These are phyloP conservation scores for Rhytidiadelphus loreus DNA, from an alignment of 225 moss, liverwort and hornwort species.

Conservation along the genomic window DNA sequence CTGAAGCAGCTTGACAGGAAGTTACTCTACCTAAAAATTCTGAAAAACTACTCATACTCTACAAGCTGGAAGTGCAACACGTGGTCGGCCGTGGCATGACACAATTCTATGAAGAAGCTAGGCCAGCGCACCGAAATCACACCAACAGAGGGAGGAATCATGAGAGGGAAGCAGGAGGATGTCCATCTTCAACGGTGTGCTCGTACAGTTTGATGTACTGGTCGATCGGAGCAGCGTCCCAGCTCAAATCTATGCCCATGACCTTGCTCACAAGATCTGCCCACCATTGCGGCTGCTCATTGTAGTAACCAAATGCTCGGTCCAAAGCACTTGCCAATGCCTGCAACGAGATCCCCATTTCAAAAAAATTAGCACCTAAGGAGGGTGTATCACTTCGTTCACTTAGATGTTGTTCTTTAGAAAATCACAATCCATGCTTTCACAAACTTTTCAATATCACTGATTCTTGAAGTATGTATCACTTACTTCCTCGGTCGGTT, in stretches of 20 bases:
- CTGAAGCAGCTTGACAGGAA: background rate
- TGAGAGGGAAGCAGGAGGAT: conserved; percentile 8
- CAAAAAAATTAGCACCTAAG: background rate
- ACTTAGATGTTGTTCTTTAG: background rate
- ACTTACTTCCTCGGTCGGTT: conserved; percentile 54
- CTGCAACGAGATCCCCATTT: conserved; percentile 2
- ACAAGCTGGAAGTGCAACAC: conserved; percentile 8
- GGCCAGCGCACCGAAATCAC: conserved; percentile 9
- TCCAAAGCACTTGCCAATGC: conserved; percentile 58
- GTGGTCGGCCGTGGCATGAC: background rate
- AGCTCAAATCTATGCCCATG: conserved; percentile 70
- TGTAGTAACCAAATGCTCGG: conserved; percentile 48
- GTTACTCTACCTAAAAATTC: background rate
- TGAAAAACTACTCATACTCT: background rate
- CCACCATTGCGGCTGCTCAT: conserved; percentile 50
- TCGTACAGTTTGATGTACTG: conserved; percentile 67
- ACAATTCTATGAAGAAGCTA: background rate
- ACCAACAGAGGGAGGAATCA: background rate
- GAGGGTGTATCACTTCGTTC: background rate
- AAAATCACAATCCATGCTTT: background rate
- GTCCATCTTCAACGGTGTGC: conserved; percentile 37
- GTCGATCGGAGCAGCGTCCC: conserved; percentile 58
- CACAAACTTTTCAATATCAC: background rate
- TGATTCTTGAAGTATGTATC: background rate
- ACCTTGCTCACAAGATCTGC: conserved; percentile 31